Percentiles rank a stretch among this genome's conserved stretches.
phyloP scores from a whole-genome alignment of 371 early-diverging fungal genomes.

The Umbelopsis sp. region DNA sequence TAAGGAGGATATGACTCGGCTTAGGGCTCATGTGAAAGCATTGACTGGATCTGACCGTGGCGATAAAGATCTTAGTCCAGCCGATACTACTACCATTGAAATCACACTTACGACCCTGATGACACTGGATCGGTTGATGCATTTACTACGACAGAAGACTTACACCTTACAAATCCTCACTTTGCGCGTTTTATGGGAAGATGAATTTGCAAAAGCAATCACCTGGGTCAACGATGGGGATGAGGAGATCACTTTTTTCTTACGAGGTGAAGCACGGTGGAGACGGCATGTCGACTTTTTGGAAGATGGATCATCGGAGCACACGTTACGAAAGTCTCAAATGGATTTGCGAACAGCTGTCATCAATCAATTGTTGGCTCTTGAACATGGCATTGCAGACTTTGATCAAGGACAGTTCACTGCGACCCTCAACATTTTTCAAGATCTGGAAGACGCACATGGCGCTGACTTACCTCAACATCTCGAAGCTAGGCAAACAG shows the following conservation, averaged over 20 bases:
- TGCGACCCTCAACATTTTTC: conserved; percentile 39
- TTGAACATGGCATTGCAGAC: conserved; percentile 38
- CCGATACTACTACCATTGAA: conserved; percentile 59
- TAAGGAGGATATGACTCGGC: conserved; percentile 54
- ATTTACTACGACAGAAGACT: conserved; percentile 37
- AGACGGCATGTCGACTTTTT: conserved; percentile 20
- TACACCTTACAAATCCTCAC: conserved; percentile 42
- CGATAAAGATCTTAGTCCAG: conserved; percentile 54
- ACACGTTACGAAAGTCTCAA: conserved; percentile 11
- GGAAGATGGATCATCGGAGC: conserved; percentile 2
- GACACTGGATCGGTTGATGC: conserved; percentile 46
- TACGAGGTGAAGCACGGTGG: conserved; percentile 41
- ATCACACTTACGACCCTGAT: conserved; percentile 55
- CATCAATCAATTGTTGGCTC: conserved; percentile 31
- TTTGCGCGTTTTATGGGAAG: conserved; percentile 50
- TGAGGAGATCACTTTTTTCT: conserved; percentile 34
- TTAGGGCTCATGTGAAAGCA: conserved; percentile 57
- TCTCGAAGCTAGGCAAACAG: conserved; percentile 42
- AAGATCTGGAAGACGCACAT: conserved; percentile 47
- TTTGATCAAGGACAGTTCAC: conserved; percentile 52
- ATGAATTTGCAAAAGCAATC: conserved; percentile 38
- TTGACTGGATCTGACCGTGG: conserved; percentile 39
- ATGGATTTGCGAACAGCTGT: conserved; percentile 18
- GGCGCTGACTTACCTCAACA: conserved; percentile 40
- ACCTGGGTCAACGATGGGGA: conserved; percentile 38